phyloP scores from a whole-genome alignment of 2,329 filamentous ascomycete genomes.

The Cadophora sp. region DNA sequence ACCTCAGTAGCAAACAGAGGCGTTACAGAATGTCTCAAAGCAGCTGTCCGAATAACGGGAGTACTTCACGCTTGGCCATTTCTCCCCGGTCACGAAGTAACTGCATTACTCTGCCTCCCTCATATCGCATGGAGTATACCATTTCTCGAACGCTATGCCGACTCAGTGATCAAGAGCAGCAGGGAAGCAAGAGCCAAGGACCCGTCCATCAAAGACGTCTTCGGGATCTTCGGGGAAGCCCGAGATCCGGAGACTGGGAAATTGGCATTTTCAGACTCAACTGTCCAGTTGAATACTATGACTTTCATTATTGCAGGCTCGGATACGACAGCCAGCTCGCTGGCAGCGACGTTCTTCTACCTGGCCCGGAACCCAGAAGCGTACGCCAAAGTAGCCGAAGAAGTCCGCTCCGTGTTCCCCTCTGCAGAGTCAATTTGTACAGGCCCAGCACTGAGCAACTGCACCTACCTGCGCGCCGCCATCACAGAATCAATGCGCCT shows the following conservation, averaged over 20 bases:
- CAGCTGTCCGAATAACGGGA: constrained; percentile 14
- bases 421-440: constrained; percentile 41
- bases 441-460: constrained; percentile 45
- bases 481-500: constrained; percentile 56
- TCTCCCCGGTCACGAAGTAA: constrained; percentile 67
- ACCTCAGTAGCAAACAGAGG: constrained; percentile 20
- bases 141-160: constrained; percentile 5
- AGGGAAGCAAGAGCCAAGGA: constrained; percentile 50
- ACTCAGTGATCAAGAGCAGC: constrained; percentile 13
- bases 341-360: constrained; percentile 47
- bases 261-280: constrained; percentile 39
- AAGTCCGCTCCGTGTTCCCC: constrained; percentile 46
- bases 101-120: constrained; percentile 64
- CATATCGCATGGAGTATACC: constrained; percentile 14
- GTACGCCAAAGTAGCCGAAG: constrained; percentile 41
- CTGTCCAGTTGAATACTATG: constrained; percentile 19
- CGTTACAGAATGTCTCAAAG: constrained; percentile 17
- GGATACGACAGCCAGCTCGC: constrained; percentile 46
- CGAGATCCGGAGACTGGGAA: constrained; percentile 71
- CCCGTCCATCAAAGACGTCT: constrained; percentile 71
- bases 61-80: constrained; percentile 57
- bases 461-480: constrained; percentile 52
- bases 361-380: constrained; percentile 41
- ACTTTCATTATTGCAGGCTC: constrained; percentile 31
- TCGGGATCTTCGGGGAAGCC: constrained; percentile 75